Conservation (phyloP, 495 filamentous ascomycete genomes). For the Xylaria flabelliformis region DNA sequence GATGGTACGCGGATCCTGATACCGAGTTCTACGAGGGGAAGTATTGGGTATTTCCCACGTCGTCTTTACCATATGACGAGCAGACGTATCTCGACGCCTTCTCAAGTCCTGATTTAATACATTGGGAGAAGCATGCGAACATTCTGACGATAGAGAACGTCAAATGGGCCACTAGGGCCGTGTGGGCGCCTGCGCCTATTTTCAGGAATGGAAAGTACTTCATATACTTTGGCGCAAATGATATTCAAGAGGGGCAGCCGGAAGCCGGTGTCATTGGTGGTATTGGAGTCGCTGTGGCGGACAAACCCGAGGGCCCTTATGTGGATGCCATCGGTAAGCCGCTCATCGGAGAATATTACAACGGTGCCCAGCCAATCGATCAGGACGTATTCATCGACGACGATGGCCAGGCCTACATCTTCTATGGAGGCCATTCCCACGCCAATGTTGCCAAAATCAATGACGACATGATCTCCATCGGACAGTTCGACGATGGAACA, state of each 20-base stretch:
- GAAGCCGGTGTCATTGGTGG: slow-evolving; percentile 38
- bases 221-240: slow-evolving; percentile 57
- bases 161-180: slow-evolving; percentile 53
- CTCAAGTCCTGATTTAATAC: slow-evolving; percentile 48
- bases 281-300: slow-evolving; percentile 54
- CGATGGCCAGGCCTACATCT: slow-evolving; percentile 56
- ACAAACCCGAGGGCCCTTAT: slow-evolving; percentile 56
- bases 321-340: slow-evolving; percentile 51
- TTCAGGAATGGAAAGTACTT: slow-evolving; percentile 57
- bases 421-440: slow-evolving; percentile 58
- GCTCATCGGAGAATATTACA: slow-evolving; percentile 46
- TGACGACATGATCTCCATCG: slow-evolving; percentile 52
- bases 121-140: slow-evolving; percentile 51
- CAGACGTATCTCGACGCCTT: slow-evolving; percentile 58
- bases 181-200: slow-evolving; percentile 60
- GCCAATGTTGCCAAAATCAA: slow-evolving; percentile 52
- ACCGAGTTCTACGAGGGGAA: slow-evolving; percentile 57
- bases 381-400: slow-evolving; percentile 59
- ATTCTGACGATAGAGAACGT: slow-evolving; percentile 49
- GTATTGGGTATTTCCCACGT: slow-evolving; percentile 60
- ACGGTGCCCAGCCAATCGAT: slow-evolving; percentile 56
- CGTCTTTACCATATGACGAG: slow-evolving; percentile 52
- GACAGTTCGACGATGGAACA: slow-evolving; percentile 38
- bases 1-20: slow-evolving; percentile 61
- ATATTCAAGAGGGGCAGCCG: slow-evolving; percentile 39